Evolutionary conservation across 495 filamentous ascomycete species (phyloP), one percentile per base, ranked within the genome.

Genomic region (Darksidea phi): DNA sequence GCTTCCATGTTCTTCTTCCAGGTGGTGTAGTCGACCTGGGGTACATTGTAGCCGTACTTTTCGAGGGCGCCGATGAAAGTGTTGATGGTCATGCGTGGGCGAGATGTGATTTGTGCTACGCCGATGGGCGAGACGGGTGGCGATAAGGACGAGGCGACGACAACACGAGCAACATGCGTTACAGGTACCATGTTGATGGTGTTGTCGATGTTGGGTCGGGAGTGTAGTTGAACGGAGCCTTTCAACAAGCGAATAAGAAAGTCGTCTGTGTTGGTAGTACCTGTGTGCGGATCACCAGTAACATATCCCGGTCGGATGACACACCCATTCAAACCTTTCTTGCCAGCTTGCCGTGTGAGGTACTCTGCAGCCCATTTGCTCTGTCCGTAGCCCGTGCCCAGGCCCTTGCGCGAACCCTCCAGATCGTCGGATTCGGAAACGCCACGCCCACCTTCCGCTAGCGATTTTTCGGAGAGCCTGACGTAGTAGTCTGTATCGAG

Each of bases 181-280:
- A 97, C 91, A 0, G 94, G 94, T 2, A 96, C 90, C 70, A 85
- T 84, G 75, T 98, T 98, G 69, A 97, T 84, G 0, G 89, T 92
- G 75, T 96, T 98, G 73, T 77, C 70, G 46, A 98, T 91, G 58
- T 82, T 78, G 0, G 94, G 94, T 1, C 87, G 82, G 24, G 79
- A 75, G 0, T 73, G 74, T 0, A 96, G 76, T 71, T 98, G 94
- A 48, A 95, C 81, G 62, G 90, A 95, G 46, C 90, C 93, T 75
- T 96, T 96, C 36, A 88, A 71, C 80, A 97, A 82, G 48, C 94
- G 88, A 53, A 96, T 82, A 21, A 97, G 77, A 79, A 97, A 97
- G 74, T 97, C 93, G 69, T 97, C 93, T 8, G 88, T 90, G 73
- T 87, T 91, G 61, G 84, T 86, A 20, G 86, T 83, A 64, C 91